Conservation (phyloP, 2,329 filamentous ascomycete species). For the Pseudocercospora vitis region DNA sequence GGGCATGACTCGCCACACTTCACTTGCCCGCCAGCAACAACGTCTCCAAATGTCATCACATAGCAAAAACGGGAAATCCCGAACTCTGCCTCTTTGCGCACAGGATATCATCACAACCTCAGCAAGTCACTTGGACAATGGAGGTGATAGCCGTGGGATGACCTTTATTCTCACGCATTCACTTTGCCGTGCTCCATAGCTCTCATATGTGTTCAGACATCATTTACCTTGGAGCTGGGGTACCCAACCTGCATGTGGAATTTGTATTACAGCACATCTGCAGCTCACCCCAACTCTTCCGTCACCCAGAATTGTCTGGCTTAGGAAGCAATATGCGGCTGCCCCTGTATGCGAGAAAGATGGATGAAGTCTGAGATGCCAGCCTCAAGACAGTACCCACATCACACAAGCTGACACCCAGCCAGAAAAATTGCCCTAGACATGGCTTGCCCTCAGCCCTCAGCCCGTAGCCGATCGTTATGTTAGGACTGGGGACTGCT, state of each 20-base stretch:
- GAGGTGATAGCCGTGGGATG: neutral
- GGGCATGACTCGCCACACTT: no score
- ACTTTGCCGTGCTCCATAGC: neutral
- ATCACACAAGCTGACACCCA: conserved; percentile 22
- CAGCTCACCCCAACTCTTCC: no score
- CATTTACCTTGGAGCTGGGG: neutral
- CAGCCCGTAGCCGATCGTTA: neutral
- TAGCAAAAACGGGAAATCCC: no score
- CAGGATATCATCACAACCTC: no score
- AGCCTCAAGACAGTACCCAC: neutral
- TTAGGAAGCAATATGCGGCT: neutral
- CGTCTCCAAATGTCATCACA: no score
- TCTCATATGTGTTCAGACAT: neutral
- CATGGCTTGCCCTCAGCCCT: neutral
- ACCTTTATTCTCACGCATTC: neutral
- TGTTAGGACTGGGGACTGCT: conserved; percentile 37
- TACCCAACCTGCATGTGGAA: neutral
- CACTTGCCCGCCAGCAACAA: no score
- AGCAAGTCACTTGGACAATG: no score
- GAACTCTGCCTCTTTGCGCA: no score
- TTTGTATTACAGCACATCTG: neutral
- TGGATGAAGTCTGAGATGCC: neutral
- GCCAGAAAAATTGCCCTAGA: conserved; percentile 28
- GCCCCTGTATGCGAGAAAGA: neutral
- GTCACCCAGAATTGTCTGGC: neutral